Conservation (phyloP, 1,284 basidiomycete genomes). For the Polyporus tsugae region DNA sequence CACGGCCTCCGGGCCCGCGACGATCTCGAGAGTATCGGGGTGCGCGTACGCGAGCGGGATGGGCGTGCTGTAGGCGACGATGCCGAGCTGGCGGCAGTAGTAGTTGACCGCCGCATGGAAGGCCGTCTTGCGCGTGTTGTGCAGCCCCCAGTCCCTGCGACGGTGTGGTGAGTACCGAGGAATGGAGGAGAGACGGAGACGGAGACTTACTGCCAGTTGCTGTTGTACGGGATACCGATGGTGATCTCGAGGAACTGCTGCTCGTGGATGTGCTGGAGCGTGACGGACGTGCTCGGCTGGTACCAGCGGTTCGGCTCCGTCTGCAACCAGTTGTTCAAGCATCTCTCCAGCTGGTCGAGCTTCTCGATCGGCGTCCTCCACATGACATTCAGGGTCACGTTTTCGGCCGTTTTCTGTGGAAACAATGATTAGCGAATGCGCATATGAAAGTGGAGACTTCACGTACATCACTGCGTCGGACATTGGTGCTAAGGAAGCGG, state of each 20-base stretch:
- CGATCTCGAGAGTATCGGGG: slow-evolving; percentile 43
- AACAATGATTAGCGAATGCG: neutral
- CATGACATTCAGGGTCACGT: slow-evolving; percentile 71
- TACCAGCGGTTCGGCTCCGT: slow-evolving; percentile 83
- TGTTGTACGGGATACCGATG: slow-evolving; percentile 73
- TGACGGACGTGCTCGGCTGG: slow-evolving; percentile 68
- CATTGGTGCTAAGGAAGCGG: slow-evolving; percentile 60
- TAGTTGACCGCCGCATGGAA: slow-evolving; percentile 80
- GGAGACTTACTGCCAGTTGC: slow-evolving; percentile 38
- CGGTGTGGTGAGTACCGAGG: neutral
- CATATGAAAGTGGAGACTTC: neutral
- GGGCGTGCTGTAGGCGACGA: slow-evolving; percentile 64
- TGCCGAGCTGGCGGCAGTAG: slow-evolving; percentile 73
- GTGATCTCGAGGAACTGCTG: slow-evolving; percentile 73
- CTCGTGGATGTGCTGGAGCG: slow-evolving; percentile 65
- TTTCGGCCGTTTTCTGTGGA: slow-evolving; percentile 70
- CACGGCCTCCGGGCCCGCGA: slow-evolving; percentile 18
- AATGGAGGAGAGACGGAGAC: neutral
- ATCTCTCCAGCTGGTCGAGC: slow-evolving; percentile 69
- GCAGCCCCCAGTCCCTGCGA: slow-evolving; percentile 67
- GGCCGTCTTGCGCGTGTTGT: slow-evolving; percentile 67
- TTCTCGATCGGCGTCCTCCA: slow-evolving; percentile 79
- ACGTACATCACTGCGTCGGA: slow-evolving; percentile 69
- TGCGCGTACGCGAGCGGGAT: slow-evolving; percentile 63
- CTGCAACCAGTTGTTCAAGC: slow-evolving; percentile 74